A percentile compares a stretch with the other conserved stretches of the same genome.
Conservation (phyloP, 2,329 filamentous ascomycete genomes). For the Hypoxylon sp. region DNA sequence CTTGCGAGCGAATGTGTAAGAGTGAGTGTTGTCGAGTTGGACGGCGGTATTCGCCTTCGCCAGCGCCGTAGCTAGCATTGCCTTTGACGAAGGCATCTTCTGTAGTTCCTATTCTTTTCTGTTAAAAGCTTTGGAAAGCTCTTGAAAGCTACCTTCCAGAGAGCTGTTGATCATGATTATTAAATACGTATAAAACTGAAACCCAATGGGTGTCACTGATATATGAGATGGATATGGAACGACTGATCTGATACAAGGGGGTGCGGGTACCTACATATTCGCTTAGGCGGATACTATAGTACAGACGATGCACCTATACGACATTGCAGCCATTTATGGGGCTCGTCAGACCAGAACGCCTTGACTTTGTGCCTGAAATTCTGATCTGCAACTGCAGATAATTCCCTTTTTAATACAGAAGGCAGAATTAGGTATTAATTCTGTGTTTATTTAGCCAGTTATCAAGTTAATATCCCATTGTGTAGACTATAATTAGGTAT, state of each 20-base stretch:
- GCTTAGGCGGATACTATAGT: slow-evolving; percentile 20
- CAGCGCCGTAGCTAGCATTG: slow-evolving; percentile 49
- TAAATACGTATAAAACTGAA: slow-evolving; percentile 33
- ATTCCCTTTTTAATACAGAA: not conserved
- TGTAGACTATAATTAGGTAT: not conserved
- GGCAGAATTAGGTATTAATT: not conserved
- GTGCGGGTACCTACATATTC: slow-evolving; percentile 41
- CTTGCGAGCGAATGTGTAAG: slow-evolving; percentile 48
- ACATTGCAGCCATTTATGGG: slow-evolving; percentile 1
- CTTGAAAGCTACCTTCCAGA: not conserved
- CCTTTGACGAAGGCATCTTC: slow-evolving; percentile 49
- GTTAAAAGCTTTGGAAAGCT: slow-evolving; percentile 2
- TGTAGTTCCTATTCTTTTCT: not conserved
- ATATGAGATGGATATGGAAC: slow-evolving; percentile 32
- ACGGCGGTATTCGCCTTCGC: slow-evolving; percentile 52
- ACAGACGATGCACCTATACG: slow-evolving; percentile 23
- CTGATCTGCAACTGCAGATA: not conserved
- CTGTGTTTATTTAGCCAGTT: not conserved
- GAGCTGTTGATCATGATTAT: slow-evolving; percentile 7
- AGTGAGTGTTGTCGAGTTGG: slow-evolving; percentile 52
- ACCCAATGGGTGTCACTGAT: slow-evolving; percentile 33
- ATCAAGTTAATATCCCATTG: not conserved
- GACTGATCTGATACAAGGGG: slow-evolving; percentile 40
- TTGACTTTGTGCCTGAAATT: slow-evolving; percentile 4
- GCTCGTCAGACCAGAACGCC: slow-evolving; percentile 3